Conservation (phyloP, 2,329 filamentous ascomycete genomes). For the Neoscytalidium dimidiatum region DNA sequence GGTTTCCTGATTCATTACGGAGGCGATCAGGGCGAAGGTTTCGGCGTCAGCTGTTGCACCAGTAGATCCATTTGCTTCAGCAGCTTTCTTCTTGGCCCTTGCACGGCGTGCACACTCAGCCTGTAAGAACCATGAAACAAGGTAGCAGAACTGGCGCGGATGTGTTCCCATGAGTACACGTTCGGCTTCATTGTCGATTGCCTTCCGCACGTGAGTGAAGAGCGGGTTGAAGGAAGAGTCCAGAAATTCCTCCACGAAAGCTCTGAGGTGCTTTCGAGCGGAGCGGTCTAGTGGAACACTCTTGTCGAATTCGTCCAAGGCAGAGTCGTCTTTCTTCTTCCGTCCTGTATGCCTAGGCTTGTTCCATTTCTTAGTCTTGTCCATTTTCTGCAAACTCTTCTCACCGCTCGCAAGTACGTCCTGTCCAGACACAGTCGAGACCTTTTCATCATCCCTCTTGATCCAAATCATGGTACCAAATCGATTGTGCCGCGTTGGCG, state of each 20-base stretch:
- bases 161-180: constrained; percentile 75
- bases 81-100: constrained; percentile 52
- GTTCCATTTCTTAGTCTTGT: constrained; percentile 86
- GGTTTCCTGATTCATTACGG: constrained; percentile 90
- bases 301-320: constrained; percentile 70
- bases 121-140: constrained; percentile 88
- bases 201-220: constrained; percentile 81
- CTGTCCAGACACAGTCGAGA: constrained; percentile 86
- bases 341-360: constrained; percentile 63
- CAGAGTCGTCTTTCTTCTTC: constrained; percentile 35
- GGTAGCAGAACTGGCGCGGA: constrained; percentile 84
- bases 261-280: constrained; percentile 74
- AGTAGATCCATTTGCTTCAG: constrained; percentile 39
- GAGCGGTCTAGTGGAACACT: constrained; percentile 68
- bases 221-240: constrained; percentile 92
- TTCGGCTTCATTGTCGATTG: constrained; percentile 85
- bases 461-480: constrained; percentile 99
- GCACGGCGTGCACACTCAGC: constrained; percentile 75
- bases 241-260: constrained; percentile 89
- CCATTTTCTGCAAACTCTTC: constrained; percentile 81
- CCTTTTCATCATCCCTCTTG: constrained; percentile 79
- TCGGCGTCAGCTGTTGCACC: constrained; percentile 56
- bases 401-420: constrained; percentile 75
- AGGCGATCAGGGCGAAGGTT: constrained; percentile 83
- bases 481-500: constrained; percentile 84